Percentiles rank a stretch among this genome's conserved stretches.
Evolutionary conservation across 352 stramenopile genomes (phyloP).

Genomic region (Globisporangium solare): DNA sequence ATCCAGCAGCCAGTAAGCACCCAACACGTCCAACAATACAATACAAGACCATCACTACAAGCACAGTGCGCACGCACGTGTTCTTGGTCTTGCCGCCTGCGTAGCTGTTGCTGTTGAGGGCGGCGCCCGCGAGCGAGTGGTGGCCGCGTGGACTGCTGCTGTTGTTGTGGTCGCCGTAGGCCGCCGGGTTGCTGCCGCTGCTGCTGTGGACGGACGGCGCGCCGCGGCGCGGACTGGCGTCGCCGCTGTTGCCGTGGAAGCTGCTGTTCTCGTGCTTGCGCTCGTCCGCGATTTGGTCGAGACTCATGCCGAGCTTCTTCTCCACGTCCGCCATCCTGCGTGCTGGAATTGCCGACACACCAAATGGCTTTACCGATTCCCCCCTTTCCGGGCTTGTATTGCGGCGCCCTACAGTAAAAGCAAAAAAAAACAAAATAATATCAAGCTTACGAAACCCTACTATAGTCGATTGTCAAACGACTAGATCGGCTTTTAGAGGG

Average conservation of each 20-base stretch:
- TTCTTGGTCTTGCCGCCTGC: constrained; percentile 43
- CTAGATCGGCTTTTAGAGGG: background rate
- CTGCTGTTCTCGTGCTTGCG: constrained; percentile 25
- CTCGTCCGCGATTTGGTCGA: constrained; percentile 62
- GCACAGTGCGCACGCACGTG: constrained; percentile 26
- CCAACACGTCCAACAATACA: background rate
- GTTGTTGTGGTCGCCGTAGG: constrained; percentile 2
- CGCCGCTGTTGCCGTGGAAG: background rate
- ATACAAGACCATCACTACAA: background rate
- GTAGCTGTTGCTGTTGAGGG: background rate
- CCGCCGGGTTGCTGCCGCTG: background rate
- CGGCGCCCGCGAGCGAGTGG: background rate
- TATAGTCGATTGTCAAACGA: background rate
- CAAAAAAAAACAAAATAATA: background rate
- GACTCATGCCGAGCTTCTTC: constrained; percentile 72
- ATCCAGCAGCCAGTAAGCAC: background rate
- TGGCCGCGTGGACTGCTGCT: constrained; percentile 5
- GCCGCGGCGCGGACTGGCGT: background rate
- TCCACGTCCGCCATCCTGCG: constrained; percentile 24
- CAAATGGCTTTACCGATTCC: too few species aligned
- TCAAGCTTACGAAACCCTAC: background rate
- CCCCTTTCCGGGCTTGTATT: too few species aligned
- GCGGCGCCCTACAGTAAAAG: too few species aligned
- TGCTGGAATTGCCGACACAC: too few species aligned
- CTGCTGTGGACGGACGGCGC: background rate